These are phyloP conservation scores for Nicotiana tomentosiformis DNA, from an alignment of 257 asterid species.

Conservation along the genomic window DNA sequence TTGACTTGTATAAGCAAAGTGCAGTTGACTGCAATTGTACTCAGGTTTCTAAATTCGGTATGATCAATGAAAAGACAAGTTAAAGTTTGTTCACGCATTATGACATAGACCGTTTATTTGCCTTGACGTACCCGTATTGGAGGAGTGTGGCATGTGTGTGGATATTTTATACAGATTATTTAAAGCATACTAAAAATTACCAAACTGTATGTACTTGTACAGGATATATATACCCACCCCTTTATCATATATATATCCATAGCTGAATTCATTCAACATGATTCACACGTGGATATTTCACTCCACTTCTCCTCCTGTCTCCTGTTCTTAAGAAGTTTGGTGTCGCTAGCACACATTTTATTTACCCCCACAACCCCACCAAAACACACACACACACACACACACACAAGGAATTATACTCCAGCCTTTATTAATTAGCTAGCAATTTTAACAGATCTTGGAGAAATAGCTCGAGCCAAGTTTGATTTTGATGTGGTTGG, in stretches of 20 bases:
- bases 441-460: conserved; percentile 52
- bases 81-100: neutral
- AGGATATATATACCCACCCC: neutral
- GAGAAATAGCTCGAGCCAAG: conserved; percentile 83
- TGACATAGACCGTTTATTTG: neutral
- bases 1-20: neutral
- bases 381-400: too few relatives aligned
- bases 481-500: conserved; percentile 95
- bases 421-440: neutral
- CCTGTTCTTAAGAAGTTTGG: neutral
- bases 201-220: neutral
- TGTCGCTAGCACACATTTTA: neutral
- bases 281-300: neutral
- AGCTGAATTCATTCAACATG: neutral
- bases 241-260: neutral
- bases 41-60: neutral
- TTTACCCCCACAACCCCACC: neutral
- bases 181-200: neutral
- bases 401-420: neutral
- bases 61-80: neutral
- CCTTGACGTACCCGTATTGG: neutral
- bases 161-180: neutral
- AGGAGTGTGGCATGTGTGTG: neutral
- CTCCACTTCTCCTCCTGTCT: neutral
- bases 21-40: neutral